These are phyloP conservation scores for Cutaneotrichosporon curvatum DNA, from an alignment of 1,284 basidiomycete species.

Conservation along the genomic window DNA sequence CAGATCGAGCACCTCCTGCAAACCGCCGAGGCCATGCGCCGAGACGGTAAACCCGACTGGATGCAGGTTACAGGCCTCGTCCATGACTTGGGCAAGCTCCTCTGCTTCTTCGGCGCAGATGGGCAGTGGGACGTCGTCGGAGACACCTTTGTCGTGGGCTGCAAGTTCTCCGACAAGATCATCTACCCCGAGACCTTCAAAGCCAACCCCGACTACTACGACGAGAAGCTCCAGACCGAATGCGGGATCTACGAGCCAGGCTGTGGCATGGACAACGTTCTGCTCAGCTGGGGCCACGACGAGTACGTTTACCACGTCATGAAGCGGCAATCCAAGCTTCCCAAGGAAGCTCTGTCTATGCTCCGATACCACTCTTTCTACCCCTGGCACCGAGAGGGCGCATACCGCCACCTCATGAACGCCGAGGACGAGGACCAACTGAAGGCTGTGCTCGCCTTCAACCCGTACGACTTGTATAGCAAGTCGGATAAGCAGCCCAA, in stretches of 20 bases:
- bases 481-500: conserved; percentile 65
- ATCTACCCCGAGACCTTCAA: conserved; percentile 73
- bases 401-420: conserved; percentile 69
- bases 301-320: conserved; percentile 48
- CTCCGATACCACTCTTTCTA: conserved; percentile 92
- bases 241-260: conserved; percentile 70
- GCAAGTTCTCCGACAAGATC: conserved; percentile 63
- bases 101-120: conserved; percentile 61
- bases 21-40: conserved; percentile 82
- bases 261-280: conserved; percentile 81
- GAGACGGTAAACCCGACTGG: conserved; percentile 70
- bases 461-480: conserved; percentile 70
- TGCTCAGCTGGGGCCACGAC: conserved; percentile 83
- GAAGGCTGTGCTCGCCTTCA: conserved; percentile 41
- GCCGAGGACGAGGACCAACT: conserved; percentile 47
- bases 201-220: conserved; percentile 63
- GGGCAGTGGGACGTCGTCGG: conserved; percentile 88
- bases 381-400: conserved; percentile 81
- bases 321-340: conserved; percentile 50
- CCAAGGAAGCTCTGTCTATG: conserved; percentile 77
- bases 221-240: conserved; percentile 64
- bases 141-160: conserved; percentile 77
- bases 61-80: conserved; percentile 74
- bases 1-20: conserved; percentile 88
- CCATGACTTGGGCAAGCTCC: conserved; percentile 74